These are phyloP conservation scores for Naganishia sp. DNA, from an alignment of 1,284 basidiomycete species.

Conservation along the genomic window DNA sequence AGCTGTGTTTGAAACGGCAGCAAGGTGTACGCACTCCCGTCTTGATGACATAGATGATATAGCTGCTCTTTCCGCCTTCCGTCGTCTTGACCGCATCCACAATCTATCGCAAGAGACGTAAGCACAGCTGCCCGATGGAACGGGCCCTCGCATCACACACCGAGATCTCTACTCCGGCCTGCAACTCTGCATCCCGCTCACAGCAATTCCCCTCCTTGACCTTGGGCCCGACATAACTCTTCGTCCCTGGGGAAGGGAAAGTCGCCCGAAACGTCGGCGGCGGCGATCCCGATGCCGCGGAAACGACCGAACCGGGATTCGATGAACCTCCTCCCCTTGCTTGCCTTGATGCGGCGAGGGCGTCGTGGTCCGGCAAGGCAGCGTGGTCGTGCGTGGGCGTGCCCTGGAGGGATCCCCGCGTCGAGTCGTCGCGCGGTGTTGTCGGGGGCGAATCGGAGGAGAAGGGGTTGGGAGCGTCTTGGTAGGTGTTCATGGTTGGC, in stretches of 20 bases:
- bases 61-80: constrained; percentile 78
- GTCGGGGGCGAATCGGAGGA: constrained; percentile 27
- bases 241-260: constrained; percentile 50
- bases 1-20: not conserved
- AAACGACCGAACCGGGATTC: constrained; percentile 36
- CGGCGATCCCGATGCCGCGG: constrained; percentile 47
- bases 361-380: not conserved
- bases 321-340: not conserved
- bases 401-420: not conserved
- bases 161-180: constrained; percentile 48
- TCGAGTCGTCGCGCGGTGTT: constrained; percentile 4
- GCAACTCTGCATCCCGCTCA: constrained; percentile 49
- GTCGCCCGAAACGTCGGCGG: constrained; percentile 49
- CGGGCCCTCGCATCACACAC: constrained; percentile 9
- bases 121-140: too few relatives aligned
- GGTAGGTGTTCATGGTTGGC: constrained; percentile 28
- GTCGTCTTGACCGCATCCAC: constrained; percentile 93
- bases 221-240: constrained; percentile 46
- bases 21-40: constrained; percentile 70
- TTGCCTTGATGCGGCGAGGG: too few relatives aligned
- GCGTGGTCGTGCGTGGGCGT: not conserved
- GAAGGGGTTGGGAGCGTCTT: constrained; percentile 33
- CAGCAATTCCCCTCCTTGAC: constrained; percentile 51
- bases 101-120: constrained; percentile 63
- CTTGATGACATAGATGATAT: constrained; percentile 91